A percentile compares a stretch with the other conserved stretches of the same genome.
Evolutionary conservation across 2,329 filamentous ascomycete species (phyloP).

Genomic region (Nigrograna mackinnonii): DNA sequence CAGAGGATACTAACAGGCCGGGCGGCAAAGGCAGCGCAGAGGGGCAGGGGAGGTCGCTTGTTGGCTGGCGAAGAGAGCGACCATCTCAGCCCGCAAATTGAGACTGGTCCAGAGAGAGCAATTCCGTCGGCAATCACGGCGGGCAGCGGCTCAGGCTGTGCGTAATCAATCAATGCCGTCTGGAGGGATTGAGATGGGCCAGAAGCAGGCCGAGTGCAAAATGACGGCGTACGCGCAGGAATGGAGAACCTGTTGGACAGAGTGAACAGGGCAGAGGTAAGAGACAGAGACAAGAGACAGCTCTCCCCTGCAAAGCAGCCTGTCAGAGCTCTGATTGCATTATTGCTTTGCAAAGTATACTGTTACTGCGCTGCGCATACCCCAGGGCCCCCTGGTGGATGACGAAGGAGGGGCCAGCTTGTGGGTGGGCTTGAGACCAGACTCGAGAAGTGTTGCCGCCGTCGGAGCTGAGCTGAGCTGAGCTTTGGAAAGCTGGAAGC

Average conservation of each 20-base stretch:
- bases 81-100: slow-evolving; percentile 1
- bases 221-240: not conserved
- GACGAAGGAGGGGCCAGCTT: not conserved
- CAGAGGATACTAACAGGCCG: not conserved
- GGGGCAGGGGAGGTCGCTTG: slow-evolving; percentile 1
- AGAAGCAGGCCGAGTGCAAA: not conserved
- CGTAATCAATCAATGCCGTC: slow-evolving; percentile 4
- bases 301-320: slow-evolving; percentile 8
- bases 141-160: slow-evolving; percentile 12
- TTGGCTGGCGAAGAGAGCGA: not conserved
- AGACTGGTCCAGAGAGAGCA: slow-evolving; percentile 2
- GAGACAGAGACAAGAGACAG: slow-evolving; percentile 11
- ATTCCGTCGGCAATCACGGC: slow-evolving; percentile 12
- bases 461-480: not conserved
- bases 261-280: not conserved
- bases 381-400: too few relatives aligned
- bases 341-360: slow-evolving; percentile 4
- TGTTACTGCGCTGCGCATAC: not conserved
- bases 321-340: slow-evolving; percentile 14
- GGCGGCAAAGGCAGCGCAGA: not conserved
- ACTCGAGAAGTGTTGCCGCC: not conserved
- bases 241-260: not conserved
- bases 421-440: not conserved
- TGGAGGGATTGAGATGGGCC: not conserved
- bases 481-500: not conserved